Base-by-base conservation (phyloP, 345 rosid species). In the Eutrema heterophyllum region DNA sequence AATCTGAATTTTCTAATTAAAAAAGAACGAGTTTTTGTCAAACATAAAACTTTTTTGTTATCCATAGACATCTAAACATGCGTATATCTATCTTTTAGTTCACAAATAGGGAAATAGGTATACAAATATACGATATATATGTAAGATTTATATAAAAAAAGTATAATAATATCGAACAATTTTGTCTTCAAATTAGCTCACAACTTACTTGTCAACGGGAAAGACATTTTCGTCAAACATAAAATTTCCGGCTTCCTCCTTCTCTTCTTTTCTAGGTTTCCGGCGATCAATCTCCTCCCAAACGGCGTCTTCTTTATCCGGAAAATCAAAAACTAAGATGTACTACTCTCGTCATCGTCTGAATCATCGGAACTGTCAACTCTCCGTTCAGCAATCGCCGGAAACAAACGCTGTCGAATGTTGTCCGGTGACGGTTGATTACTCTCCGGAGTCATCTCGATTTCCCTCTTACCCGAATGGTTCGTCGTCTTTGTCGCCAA, bases 341-440 rank as follows among this genome's bases (percentile, higher is more conserved):
- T 38, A 63, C 53, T 69, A 39, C 27, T 4, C 6, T 8, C 5
- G 6, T 66, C 27, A 9, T 74, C 39, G 61, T 87, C 92, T 53
- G 97, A 87, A 80, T 89, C 83, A 52, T 78, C 81, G 15, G 90
- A 86, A 76, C 71, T 68, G 16, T 85, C 80, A 21, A 57, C 33
- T 62, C 83, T 84, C 68, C 83, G 86, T 65, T 82, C 91, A 45
- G 69, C 71, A 56, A 90, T 87, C 8, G 87, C 92, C 54, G 96
- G 97, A 74, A 93, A 88, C 24, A 90, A 82, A 68, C 76, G 71
- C 39, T 72, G 81, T 55, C 71, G 76, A 54, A 78, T 51, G 36
- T 82, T 59, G 43, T 88, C 92, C 26, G 70, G 10, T 4, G 85
- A 68, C 35, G 81, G 81, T 55, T 80, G 86, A 32, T 29, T 73